A percentile compares a stretch with the other conserved stretches of the same genome.
Evolutionary conservation across 2,329 filamentous ascomycete species (phyloP).

Genomic region (Aureobasidium melanogenum): DNA sequence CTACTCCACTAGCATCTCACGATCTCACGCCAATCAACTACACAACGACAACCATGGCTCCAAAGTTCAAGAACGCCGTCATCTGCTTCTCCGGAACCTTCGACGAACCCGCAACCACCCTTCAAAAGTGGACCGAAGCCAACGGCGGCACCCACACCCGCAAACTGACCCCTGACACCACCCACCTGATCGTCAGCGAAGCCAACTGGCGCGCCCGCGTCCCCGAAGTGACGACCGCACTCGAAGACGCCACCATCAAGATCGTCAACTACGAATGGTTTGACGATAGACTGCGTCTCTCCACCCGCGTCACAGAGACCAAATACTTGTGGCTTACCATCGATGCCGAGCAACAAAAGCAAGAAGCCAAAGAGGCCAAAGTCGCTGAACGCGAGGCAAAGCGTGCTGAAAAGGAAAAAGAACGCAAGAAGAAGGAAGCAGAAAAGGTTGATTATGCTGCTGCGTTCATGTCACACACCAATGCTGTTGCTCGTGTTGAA

Average conservation of each 20-base stretch:
- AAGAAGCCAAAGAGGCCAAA: conserved; percentile 24
- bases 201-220: conserved; percentile 45
- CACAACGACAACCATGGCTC: not conserved
- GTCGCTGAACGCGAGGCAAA: conserved; percentile 22
- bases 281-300: conserved; percentile 38
- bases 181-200: conserved; percentile 62
- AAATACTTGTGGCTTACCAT: conserved; percentile 26
- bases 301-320: conserved; percentile 25
- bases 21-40: not conserved
- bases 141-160: conserved; percentile 52
- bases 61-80: conserved; percentile 38
- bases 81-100: conserved; percentile 47
- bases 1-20: not conserved
- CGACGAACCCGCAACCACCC: conserved; percentile 36
- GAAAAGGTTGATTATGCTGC: conserved; percentile 18
- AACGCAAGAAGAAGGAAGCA: conserved; percentile 24
- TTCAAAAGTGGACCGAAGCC: conserved; percentile 53
- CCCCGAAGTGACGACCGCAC: conserved; percentile 1
- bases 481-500: not conserved
- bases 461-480: conserved; percentile 7
- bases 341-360: conserved; percentile 18
- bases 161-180: conserved; percentile 47
- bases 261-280: conserved; percentile 39
- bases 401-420: conserved; percentile 14
- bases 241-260: conserved; percentile 15